Base-by-base conservation (phyloP, 495 filamentous ascomycete species). In the Talaromyces proteolyticus region DNA sequence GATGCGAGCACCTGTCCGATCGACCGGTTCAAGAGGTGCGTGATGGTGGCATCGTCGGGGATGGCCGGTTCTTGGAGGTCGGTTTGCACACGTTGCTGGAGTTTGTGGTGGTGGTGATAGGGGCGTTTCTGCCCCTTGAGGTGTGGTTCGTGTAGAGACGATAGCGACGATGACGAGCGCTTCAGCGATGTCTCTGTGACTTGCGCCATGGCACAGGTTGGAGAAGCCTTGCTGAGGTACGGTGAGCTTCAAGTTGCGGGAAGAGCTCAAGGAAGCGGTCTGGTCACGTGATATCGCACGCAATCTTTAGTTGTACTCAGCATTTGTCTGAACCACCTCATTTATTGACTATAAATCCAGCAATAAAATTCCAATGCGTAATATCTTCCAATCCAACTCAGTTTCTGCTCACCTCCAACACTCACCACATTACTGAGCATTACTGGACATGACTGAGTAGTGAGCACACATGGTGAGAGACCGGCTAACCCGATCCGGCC, bases 11-110 rank as follows among this genome's bases (percentile, higher is more conserved):
- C 66, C 26, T 77, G 65, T 3, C 73, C 69, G 42, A 86, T 79
- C 7, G 78, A 73, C 25, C 79, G 72, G 43, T 74, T 71, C 54
- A 89, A 72, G 46, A 86, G 64, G 11, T 65, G 54, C 44, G 81
- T 71, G 42, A 76, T 58, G 29, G 66, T 62, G 50, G 69, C 61
- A 23, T 73, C 70, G 58, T 80, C 70, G 41, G 63, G 54, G 47
- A 66, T 60, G 44, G 72, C 56, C 18, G 72, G 70, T 43, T 75
- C 69, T 6, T 53, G 50, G 37, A 69, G 37, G 39, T 56, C 45
- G 38, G 53, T 42, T 49, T 50, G 42, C 53, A 67, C 51, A 50
- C 58, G 54, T 50, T 56, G 58, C 3, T 59, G 61, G 22, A 73
- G 52, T 16, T 63, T 64, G 57, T 77, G 74, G 39, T 76, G 75